Evolutionary conservation across 208 protist genomes (phyloP).

Genomic region (Phytomonas sp.): DNA sequence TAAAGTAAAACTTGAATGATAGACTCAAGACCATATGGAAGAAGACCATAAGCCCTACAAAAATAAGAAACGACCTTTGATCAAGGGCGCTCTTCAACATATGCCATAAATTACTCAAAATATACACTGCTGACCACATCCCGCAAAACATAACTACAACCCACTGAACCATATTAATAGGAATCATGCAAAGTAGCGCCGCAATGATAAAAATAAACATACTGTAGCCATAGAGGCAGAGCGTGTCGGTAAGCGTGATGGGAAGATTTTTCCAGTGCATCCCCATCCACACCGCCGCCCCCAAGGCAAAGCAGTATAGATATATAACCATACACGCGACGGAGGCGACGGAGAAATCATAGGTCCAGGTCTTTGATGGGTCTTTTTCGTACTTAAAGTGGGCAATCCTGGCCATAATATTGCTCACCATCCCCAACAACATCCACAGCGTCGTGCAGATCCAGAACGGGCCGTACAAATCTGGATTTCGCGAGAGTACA

Average conservation of each 20-base stretch:
- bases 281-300: conserved; percentile 61
- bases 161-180: conserved; percentile 60
- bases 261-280: conserved; percentile 84
- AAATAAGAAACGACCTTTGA: conserved; percentile 53
- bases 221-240: conserved; percentile 87
- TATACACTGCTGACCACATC: conserved; percentile 57
- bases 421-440: conserved; percentile 70
- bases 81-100: conserved; percentile 68
- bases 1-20: conserved; percentile 87
- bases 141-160: conserved; percentile 56
- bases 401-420: conserved; percentile 63
- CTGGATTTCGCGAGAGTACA: conserved; percentile 43
- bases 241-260: conserved; percentile 51
- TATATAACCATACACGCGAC: conserved; percentile 74
- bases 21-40: conserved; percentile 69
- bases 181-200: conserved; percentile 70
- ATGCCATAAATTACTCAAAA: conserved; percentile 77
- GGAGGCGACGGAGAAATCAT: conserved; percentile 69
- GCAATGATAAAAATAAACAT: conserved; percentile 81
- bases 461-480: conserved; percentile 90
- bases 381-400: conserved; percentile 23
- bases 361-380: conserved; percentile 32
- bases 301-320: conserved; percentile 78
- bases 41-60: conserved; percentile 40
- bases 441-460: conserved; percentile 89